These are phyloP conservation scores for Colletotrichum shisoi DNA, from an alignment of 2,329 filamentous ascomycete species.

Conservation along the genomic window DNA sequence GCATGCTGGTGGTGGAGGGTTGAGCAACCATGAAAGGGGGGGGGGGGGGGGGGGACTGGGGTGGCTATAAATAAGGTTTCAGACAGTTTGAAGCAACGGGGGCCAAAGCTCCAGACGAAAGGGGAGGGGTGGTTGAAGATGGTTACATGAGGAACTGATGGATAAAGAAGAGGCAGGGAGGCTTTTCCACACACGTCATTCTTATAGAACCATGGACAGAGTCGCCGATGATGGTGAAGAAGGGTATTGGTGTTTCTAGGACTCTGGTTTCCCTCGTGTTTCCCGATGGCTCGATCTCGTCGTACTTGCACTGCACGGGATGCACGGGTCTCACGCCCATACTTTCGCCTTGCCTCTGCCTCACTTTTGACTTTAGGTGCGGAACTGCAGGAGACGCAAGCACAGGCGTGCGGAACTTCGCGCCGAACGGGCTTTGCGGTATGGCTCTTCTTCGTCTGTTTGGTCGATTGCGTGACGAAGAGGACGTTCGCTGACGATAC, in stretches of 20 bases:
- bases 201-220: neutral
- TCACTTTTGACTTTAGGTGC: neutral
- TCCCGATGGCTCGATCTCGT: neutral
- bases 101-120: slow-evolving; percentile 28
- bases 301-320: neutral
- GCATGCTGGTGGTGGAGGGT: neutral
- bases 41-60: neutral
- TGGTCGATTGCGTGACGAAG: neutral
- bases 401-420: neutral
- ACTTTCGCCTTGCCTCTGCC: neutral
- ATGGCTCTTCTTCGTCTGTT: neutral
- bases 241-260: slow-evolving; percentile 29
- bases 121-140: neutral
- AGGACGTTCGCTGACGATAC: too few relatives aligned
- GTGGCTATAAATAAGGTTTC: slow-evolving; percentile 27
- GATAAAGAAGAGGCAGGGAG: neutral
- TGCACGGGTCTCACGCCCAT: neutral
- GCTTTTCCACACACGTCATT: neutral
- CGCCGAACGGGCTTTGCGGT: neutral
- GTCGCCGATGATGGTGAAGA: neutral
- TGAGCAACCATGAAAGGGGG: neutral
- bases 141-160: neutral
- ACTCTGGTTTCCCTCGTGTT: neutral
- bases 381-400: neutral
- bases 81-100: slow-evolving; percentile 17